Conservation (phyloP, 495 filamentous ascomycete species). For the Aspergillus nanangensis region DNA sequence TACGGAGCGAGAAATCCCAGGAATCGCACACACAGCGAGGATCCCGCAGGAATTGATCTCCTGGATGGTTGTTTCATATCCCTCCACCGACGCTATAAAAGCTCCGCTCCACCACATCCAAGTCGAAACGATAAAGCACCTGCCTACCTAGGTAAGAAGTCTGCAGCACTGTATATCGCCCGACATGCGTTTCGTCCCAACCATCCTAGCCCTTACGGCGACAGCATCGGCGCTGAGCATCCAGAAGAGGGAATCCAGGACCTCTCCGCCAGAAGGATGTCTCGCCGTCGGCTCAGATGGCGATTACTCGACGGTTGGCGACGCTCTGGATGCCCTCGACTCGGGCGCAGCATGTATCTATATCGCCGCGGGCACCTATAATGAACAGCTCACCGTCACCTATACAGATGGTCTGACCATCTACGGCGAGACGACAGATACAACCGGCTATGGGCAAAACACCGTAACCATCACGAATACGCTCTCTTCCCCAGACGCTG, state of each 20-base stretch:
- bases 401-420: constrained; percentile 24
- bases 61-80: neutral
- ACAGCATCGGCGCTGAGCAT: neutral
- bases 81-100: neutral
- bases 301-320: constrained; percentile 23
- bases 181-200: too few species aligned
- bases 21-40: neutral
- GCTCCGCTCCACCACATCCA: neutral
- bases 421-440: constrained; percentile 57
- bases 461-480: constrained; percentile 56
- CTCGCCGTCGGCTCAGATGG: constrained; percentile 21
- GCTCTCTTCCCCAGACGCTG: constrained; percentile 40
- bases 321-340: constrained; percentile 20
- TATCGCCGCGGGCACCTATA: constrained; percentile 36
- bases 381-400: constrained; percentile 49
- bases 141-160: too few species aligned
- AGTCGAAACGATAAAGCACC: too few species aligned
- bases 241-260: neutral
- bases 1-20: neutral
- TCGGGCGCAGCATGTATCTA: constrained; percentile 28
- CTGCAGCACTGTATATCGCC: too few species aligned
- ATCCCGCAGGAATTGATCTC: neutral
- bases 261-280: constrained; percentile 22
- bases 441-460: constrained; percentile 51
- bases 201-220: neutral